phyloP scores from a whole-genome alignment of 202 grass and related monocot genomes.

The Panicum virgatum region DNA sequence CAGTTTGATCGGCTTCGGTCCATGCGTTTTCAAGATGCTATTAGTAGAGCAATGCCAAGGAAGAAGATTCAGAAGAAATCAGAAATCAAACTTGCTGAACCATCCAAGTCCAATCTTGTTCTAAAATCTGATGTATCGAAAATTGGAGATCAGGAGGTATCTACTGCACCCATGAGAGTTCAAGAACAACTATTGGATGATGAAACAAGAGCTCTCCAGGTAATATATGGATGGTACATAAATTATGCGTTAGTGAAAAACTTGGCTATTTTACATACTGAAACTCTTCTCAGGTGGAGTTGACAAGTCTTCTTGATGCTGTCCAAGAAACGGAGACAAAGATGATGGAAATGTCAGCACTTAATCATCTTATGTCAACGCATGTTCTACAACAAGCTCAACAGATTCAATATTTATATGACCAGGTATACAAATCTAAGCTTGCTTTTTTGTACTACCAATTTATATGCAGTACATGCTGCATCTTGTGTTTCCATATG shows the following conservation, averaged over 20 bases:
- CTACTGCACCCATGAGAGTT: conserved; percentile 60
- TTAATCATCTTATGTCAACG: conserved; percentile 94
- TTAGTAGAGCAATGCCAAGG: conserved; percentile 82
- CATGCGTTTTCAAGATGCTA: conserved; percentile 85
- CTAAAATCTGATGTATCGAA: conserved; percentile 57
- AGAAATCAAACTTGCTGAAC: conserved; percentile 51
- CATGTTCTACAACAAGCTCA: conserved; percentile 94
- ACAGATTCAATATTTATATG: conserved; percentile 87
- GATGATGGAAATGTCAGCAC: conserved; percentile 95
- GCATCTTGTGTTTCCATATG: not conserved
- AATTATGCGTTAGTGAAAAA: not conserved
- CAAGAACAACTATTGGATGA: conserved; percentile 82
- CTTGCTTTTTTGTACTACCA: not conserved
- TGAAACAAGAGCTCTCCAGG: conserved; percentile 84
- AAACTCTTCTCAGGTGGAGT: conserved; percentile 64
- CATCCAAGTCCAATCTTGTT: conserved; percentile 47
- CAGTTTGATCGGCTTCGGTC: conserved; percentile 86
- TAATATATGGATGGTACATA: conserved; percentile 29
- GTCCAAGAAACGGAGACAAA: conserved; percentile 96
- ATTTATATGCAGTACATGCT: not conserved
- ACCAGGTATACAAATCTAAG: conserved; percentile 59
- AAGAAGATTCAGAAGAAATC: conserved; percentile 71
- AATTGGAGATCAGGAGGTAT: conserved; percentile 55
- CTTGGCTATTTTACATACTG: conserved; percentile 3
- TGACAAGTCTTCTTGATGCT: conserved; percentile 77